Evolutionary conservation across 768 basidiomycete genomes (phyloP), one percentile per base, ranked within the genome.

Genomic region (Hysterangium stoloniferum): DNA sequence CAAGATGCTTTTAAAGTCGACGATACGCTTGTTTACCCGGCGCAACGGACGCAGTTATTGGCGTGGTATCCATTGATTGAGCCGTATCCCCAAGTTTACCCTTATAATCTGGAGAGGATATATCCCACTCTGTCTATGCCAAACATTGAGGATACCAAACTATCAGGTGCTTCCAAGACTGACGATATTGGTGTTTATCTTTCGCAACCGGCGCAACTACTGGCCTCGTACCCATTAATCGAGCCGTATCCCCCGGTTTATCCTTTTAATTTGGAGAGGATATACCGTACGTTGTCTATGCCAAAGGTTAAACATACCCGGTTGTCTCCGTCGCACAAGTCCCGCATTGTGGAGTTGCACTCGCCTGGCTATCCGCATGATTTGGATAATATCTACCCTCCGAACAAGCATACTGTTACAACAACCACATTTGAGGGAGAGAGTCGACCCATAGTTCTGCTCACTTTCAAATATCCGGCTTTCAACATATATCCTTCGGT

Each of bases 181-280:
- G 35, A 37, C n/a, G 35, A 20, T 7, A 37, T 37, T 7, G 35
- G 20, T n/a, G 35, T 5, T 20, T 37, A n/a, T n/a, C n/a, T n/a
- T n/a, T n/a, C n/a, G n/a, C n/a, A 5, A 9, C 17, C 40, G 3
- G 13, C 28, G 40, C 17, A 20, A 3, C 40, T 41, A 17, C 4
- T 25, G 11, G 11, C 40, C 22, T 19, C 40, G 33, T 76, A 75
- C 57, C 74, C 75, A 29, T 51, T 68, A 57, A 62, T 74, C 34
- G 60, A 70, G 49, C 54, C 72, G 19, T 76, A 75, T 59, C 71
- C 72, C 28, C 41, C 56, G 27, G 20, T 42, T 46, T 41, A 41
- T 25, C 40, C 40, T 5, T 41, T 41, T 12, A 41, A 41, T 17
- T 41, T 41, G 40, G 40, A 12, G 28, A 12, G 28, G 17, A 41